Base-by-base conservation (phyloP, 805 yeast species). In the Wickerhamiella shivajii region DNA sequence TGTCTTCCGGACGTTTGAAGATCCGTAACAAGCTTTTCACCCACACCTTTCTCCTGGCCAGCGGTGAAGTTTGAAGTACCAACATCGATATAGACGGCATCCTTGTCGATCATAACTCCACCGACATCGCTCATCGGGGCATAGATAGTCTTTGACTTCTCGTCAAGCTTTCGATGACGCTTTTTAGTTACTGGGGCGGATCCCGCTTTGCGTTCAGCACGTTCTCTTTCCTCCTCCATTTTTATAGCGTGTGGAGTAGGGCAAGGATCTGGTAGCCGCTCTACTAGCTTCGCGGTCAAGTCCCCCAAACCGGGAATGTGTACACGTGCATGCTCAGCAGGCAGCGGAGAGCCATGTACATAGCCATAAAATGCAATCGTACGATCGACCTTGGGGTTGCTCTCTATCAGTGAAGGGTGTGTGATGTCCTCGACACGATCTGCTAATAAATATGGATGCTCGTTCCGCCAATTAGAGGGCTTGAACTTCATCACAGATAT, bases 41-140 rank as follows among this genome's bases (percentile, higher is more conserved):
- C 96, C 43, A 79, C 69, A 17, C 93, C 96, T 47, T 61, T 63
- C 40, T 75, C 79, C 41, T 69, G 67, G 26, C 78, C 77, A 1
- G 69, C 64, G 12, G 66, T 69, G 53, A 78, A 78, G 28, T 53
- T 56, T 29, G 54, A 52, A 19, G 55, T 42, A 2, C 83, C 84
- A 6, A 79, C 72, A 47, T 79, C 96, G 39, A 90, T 81, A 49
- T 85, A 90, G 2, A 90, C 98, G 6, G 98, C 95, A 61, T 90
- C 99, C 52, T 78, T 85, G 59, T 90, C 99, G 40, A 90, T 83
- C 44, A 90, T 63, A 23, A 90, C 93, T 54, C 99, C 99, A 37
- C 96, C 96, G n/a, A 90, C 95, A 56, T 90, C 97, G 29, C 96
- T 80, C 99, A 90, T 90, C 31, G 99, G 99, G 0, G 98, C 99